Percentiles rank a stretch among this genome's conserved stretches.
Evolutionary conservation across 2,329 filamentous ascomycete genomes (phyloP).

Genomic region (Monosporascus sp.): DNA sequence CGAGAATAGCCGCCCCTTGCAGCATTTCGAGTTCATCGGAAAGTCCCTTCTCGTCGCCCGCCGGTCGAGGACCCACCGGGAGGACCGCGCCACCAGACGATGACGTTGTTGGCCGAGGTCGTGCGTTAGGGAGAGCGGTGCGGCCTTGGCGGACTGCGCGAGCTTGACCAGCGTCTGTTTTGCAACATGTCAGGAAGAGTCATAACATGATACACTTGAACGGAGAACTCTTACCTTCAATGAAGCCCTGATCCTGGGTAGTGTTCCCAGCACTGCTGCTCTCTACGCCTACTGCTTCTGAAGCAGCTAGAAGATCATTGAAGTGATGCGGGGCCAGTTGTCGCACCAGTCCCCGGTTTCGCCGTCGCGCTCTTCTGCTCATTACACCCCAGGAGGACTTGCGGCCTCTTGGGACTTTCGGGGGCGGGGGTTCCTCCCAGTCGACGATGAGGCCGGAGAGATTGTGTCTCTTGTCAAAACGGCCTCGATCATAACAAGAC

Average conservation of each 20-base stretch:
- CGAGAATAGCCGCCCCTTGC: no score
- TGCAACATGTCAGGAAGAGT: not conserved
- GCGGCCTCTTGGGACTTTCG: not conserved
- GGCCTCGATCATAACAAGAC: not conserved
- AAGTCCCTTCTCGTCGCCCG: no score
- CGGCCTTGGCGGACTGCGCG: not conserved
- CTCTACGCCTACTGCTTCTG: not conserved
- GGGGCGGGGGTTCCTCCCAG: not conserved
- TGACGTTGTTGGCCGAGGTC: not conserved
- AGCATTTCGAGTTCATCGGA: no score
- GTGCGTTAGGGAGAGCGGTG: not conserved
- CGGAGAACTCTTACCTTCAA: not conserved
- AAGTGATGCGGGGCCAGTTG: not conserved
- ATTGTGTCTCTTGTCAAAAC: not conserved
- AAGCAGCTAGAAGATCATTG: not conserved
- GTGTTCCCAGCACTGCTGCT: not conserved
- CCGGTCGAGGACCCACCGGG: not conserved
- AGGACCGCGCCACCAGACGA: not conserved
- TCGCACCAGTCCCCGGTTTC: not conserved
- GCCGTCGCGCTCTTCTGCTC: not conserved
- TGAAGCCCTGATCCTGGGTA: not conserved
- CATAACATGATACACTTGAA: not conserved
- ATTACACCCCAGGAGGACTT: not conserved
- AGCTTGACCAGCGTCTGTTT: not conserved
- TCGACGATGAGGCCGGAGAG: not conserved